Percentiles rank a stretch among this genome's conserved stretches.
Conservation (phyloP, 2,329 filamentous ascomycete species). For the Aspergillus spinulosporus region DNA sequence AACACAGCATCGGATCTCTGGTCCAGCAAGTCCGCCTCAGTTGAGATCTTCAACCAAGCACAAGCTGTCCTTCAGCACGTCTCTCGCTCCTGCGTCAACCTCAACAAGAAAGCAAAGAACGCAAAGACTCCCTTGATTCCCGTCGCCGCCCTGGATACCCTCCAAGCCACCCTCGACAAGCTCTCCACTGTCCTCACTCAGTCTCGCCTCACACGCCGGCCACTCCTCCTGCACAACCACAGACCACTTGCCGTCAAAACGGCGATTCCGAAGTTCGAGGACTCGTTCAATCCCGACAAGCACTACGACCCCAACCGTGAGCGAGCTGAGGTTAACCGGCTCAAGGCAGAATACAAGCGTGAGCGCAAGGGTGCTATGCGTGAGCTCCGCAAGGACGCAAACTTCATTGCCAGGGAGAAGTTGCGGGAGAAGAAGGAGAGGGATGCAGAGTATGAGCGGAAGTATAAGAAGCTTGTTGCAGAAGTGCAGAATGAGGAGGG, state of each 20-base stretch:
- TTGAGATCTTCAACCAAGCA: slow-evolving; percentile 72
- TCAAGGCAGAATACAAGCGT: slow-evolving; percentile 88
- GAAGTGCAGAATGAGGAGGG: slow-evolving; percentile 97
- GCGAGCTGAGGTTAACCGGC: slow-evolving; percentile 77
- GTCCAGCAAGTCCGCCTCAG: slow-evolving; percentile 70
- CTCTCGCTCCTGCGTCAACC: slow-evolving; percentile 48
- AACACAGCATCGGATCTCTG: slow-evolving; percentile 70
- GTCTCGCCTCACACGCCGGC: slow-evolving; percentile 67
- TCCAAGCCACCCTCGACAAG: slow-evolving; percentile 35
- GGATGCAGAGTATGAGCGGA: slow-evolving; percentile 93
- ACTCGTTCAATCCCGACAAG: slow-evolving; percentile 87
- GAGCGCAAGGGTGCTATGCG: slow-evolving; percentile 93
- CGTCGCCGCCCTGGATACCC: slow-evolving; percentile 27
- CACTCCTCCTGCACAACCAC: slow-evolving; percentile 87
- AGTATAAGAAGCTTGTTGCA: slow-evolving; percentile 85
- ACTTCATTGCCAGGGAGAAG: slow-evolving; percentile 88
- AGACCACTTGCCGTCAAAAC: slow-evolving; percentile 82
- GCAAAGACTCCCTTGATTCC: slow-evolving; percentile 45
- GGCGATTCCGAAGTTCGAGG: slow-evolving; percentile 91
- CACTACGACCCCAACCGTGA: slow-evolving; percentile 97
- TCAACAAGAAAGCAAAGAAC: neutral
- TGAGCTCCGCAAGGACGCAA: slow-evolving; percentile 91
- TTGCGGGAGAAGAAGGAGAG: slow-evolving; percentile 88
- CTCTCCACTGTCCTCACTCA: slow-evolving; percentile 53
- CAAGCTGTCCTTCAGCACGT: slow-evolving; percentile 63